Percentiles rank a stretch among this genome's conserved stretches.
phyloP scores from a whole-genome alignment of 768 basidiomycete genomes.

The Hortiboletus campestris region DNA sequence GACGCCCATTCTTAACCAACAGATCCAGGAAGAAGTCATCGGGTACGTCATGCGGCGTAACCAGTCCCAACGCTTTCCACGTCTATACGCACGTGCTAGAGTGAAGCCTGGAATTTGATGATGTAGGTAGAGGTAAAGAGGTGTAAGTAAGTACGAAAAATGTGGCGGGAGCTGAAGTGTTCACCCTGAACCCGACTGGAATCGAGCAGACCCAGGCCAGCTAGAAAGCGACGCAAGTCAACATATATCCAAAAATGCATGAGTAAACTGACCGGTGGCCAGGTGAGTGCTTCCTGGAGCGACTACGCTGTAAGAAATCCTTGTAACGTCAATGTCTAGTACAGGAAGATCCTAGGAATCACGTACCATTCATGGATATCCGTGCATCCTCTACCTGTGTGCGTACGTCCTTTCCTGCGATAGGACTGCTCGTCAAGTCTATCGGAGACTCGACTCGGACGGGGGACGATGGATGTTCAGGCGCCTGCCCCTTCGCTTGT shows the following conservation, averaged over 20 bases:
- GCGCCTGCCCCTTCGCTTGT: background rate
- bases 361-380: slow-evolving; percentile 8
- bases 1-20: slow-evolving; percentile 71
- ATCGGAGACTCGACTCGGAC: background rate
- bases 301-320: slow-evolving; percentile 37
- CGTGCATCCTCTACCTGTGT: slow-evolving; percentile 3
- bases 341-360: background rate
- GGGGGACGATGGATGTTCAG: slow-evolving; percentile 7
- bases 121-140: too few relatives aligned
- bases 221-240: slow-evolving; percentile 12
- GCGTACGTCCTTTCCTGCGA: too few relatives aligned
- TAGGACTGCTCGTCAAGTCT: background rate
- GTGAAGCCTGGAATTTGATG: too few relatives aligned
- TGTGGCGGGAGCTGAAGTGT: too few relatives aligned
- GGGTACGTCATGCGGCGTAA: slow-evolving; percentile 44
- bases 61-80: background rate
- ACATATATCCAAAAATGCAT: background rate
- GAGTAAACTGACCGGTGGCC: slow-evolving; percentile 11
- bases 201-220: slow-evolving; percentile 3
- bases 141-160: too few relatives aligned
- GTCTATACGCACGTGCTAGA: background rate
- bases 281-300: slow-evolving; percentile 2
- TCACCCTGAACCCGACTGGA: background rate
- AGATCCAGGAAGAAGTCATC: slow-evolving; percentile 76
- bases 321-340: background rate